Conservation (phyloP, 805 yeast genomes). For the Kurtzmaniella fragi region DNA sequence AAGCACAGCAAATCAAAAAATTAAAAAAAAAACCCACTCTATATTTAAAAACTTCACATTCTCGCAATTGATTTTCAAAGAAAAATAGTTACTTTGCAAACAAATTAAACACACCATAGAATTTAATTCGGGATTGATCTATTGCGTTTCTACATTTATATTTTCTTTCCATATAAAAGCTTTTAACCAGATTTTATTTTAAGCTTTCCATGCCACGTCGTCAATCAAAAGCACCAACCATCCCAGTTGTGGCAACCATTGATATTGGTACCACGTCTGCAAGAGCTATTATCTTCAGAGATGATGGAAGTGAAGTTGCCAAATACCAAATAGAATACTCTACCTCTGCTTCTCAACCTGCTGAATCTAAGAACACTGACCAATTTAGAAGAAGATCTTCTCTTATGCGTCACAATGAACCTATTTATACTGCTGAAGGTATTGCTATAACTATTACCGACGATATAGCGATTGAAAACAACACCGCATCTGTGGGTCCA, state of each 20-base stretch:
- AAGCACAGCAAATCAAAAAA: too few species aligned
- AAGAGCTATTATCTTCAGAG: slow-evolving; percentile 75
- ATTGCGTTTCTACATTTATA: too few species aligned
- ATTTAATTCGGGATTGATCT: too few species aligned
- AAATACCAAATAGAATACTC: slow-evolving; percentile 88
- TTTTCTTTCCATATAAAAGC: too few species aligned
- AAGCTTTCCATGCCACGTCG: slow-evolving; percentile 37
- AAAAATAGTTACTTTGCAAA: too few species aligned
- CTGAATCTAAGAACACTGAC: slow-evolving; percentile 35
- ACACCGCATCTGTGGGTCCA: slow-evolving; percentile 49
- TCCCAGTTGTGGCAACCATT: slow-evolving; percentile 58
- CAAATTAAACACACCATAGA: too few species aligned
- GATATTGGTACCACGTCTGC: slow-evolving; percentile 94
- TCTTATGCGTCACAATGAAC: slow-evolving; percentile 43
- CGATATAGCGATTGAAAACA: slow-evolving; percentile 59
- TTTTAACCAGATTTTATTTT: background rate
- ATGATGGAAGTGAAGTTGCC: slow-evolving; percentile 71
- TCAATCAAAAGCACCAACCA: slow-evolving; percentile 34
- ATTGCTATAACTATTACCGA: slow-evolving; percentile 57
- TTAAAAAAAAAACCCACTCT: too few species aligned
- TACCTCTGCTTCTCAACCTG: slow-evolving; percentile 60
- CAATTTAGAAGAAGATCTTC: slow-evolving; percentile 42
- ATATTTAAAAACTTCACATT: too few species aligned
- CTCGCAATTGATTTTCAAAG: too few species aligned
- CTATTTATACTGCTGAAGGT: slow-evolving; percentile 72